Base-by-base conservation (phyloP, 1,284 basidiomycete species). In the Leccinum solheimii region DNA sequence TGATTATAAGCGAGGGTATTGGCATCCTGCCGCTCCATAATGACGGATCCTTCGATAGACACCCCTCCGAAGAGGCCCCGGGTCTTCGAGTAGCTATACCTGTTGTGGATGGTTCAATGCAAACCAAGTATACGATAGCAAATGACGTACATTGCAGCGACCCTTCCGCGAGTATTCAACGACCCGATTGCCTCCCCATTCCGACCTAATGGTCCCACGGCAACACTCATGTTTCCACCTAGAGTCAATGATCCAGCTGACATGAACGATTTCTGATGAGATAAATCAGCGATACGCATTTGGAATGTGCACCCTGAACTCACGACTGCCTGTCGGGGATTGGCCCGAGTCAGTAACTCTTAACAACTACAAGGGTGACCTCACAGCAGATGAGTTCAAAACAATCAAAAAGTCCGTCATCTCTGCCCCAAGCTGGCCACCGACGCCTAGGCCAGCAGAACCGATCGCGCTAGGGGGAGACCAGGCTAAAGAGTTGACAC, bases 391-490 rank as follows among this genome's bases (percentile, higher is more conserved):
- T 45, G 91, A 91, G 73, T 98, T 98, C 55, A 98, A 82, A 10
- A 98, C 91, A 61, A 98, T 85, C 59, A 99, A 79, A 70, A 98
- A 98, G 72, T 99, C 97, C 1, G 97, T 97, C 77, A 98, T 86
- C 75, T 96, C 92, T 61, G 92, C 91, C 19, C 91, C 92, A 27
- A 83, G 81, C 69, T 91, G 96, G 16, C 89, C 87, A 51, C 95
- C 95, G 38, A 98, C 83, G 3, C 97, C 97, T 11, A 98, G 76
- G 0, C 97, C 97, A 11, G 92, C 97, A n/a, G 95, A 90, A 21
- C 95, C 96, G 59, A 98, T 97, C 0, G 96, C 97, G 71, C 91
- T 92, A 3, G 97, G 96, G 27, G 95, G 89, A 52, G 93, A 95
- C 95, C 95, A 98, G 52, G 86, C 92, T 95, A 67, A 38, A 36